Conservation (phyloP, 805 yeast genomes). For the Saccharomycopsis sp. region DNA sequence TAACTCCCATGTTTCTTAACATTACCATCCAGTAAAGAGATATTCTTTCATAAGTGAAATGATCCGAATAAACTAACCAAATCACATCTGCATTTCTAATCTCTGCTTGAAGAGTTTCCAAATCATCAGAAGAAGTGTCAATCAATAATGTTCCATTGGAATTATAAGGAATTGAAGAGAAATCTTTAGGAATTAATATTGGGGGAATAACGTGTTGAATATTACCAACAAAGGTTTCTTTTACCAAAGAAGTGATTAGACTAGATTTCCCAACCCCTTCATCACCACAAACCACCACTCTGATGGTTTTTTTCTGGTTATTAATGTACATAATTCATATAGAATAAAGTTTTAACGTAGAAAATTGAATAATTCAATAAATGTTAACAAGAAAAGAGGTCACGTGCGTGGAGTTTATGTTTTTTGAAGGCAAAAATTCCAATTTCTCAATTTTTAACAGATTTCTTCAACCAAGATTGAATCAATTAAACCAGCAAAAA, state of each 20-base stretch:
- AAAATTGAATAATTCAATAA: too few species aligned
- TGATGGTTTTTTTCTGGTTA: constrained; percentile 36
- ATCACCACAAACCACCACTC: constrained; percentile 92
- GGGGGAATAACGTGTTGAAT: constrained; percentile 76
- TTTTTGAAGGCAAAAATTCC: too few species aligned
- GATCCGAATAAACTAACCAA: constrained; percentile 91
- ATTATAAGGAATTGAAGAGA: constrained; percentile 46
- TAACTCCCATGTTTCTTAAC: constrained; percentile 87
- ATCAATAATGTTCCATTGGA: constrained; percentile 60
- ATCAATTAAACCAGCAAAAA: too few species aligned
- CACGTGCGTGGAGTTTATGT: too few species aligned
- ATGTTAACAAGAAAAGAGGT: too few species aligned
- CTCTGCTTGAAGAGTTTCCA: constrained; percentile 51
- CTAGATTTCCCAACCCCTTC: constrained; percentile 80
- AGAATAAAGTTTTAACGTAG: too few species aligned
- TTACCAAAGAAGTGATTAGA: constrained; percentile 67
- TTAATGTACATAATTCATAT: too few species aligned
- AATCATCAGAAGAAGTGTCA: constrained; percentile 70
- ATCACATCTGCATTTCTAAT: constrained; percentile 81
- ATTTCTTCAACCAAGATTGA: too few species aligned
- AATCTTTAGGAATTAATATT: constrained; percentile 69
- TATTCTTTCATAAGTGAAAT: constrained; percentile 86
- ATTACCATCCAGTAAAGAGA: constrained; percentile 91
- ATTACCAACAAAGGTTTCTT: constrained; percentile 69
- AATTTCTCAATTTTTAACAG: too few species aligned